Base-by-base conservation (phyloP, 768 basidiomycete species). In the Russula griseocarnosa region DNA sequence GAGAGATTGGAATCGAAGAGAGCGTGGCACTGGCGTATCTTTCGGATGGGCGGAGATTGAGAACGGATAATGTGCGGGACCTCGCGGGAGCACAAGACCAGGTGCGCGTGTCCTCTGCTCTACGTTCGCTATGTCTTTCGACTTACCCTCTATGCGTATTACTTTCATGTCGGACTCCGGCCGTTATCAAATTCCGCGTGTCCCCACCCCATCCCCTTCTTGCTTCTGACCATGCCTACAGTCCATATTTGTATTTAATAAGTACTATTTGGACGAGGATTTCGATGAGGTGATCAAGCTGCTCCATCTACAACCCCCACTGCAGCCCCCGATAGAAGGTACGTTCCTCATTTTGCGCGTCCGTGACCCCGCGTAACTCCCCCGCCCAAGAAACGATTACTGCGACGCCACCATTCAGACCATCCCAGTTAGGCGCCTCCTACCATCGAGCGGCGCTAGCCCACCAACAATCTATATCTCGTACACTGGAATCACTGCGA, bases 221-320 rank as follows among this genome's bases (percentile, higher is more conserved):
- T 26, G n/a, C 28, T 54, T 47, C 59, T 61, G 20, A 61, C 34
- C 11, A 60, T 10, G 2, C 32, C 22, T 7, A 16, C 36, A 83
- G 91, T 80, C 84, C 8, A 87, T 94, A 65, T 93, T 83, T 70
- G 88, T 93, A 6, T 94, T 90, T 76, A 93, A 92, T 75, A 91
- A 90, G 70, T 78, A 82, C 70, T 89, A 88, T 69, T 80, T 94
- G 42, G 89, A 90, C 66, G 78, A 84, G 50, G 84, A 87, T 55
- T 60, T 88, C 32, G 82, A 86, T 2, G 81, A 87, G 49, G 85
- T 90, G 28, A 73, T 92, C 18, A 78, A 74, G n/a, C 80, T 83
- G 47, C 80, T 93, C n/a, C 79, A 75, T 18, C 76, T 85, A 20
- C 81, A 85, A 50, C 78, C 88, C 3, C 79, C 80, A 20, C 69